Evolutionary conservation across 495 filamentous ascomycete species (phyloP).

Genomic region (Aspergillus cavernicola): DNA sequence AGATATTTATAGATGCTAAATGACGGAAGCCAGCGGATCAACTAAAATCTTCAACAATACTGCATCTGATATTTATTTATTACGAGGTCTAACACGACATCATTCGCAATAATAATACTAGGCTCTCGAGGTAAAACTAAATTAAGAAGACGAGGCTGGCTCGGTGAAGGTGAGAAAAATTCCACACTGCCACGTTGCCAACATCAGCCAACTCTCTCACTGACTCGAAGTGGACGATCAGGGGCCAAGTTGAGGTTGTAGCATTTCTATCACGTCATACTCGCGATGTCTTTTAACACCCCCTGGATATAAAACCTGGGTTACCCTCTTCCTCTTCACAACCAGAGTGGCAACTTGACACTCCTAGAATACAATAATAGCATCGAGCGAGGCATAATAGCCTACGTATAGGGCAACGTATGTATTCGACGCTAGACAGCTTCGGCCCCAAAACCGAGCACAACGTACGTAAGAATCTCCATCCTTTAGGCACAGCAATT

Average conservation of each 20-base stretch:
- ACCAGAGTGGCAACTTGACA: too few species aligned
- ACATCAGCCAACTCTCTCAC: not conserved
- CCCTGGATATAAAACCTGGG: too few species aligned
- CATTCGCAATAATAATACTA: not conserved
- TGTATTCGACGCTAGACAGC: not conserved
- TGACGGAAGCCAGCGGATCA: not conserved
- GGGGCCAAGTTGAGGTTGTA: too few species aligned
- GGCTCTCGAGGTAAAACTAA: not conserved
- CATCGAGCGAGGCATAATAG: not conserved
- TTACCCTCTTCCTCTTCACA: too few species aligned
- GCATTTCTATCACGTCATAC: too few species aligned
- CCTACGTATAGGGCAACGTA: conserved; percentile 2
- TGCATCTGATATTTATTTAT: not conserved
- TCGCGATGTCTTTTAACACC: too few species aligned
- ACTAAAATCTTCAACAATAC: not conserved
- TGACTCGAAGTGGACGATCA: too few species aligned
- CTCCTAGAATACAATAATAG: too few species aligned
- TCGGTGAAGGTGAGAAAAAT: not conserved
- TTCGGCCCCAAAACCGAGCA: not conserved
- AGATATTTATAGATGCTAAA: conserved; percentile 1
- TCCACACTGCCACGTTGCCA: not conserved
- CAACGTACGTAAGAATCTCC: conserved; percentile 2
- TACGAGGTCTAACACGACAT: not conserved
- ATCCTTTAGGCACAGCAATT: conserved; percentile 4
- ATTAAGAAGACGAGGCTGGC: not conserved